These are phyloP conservation scores for Fusarium verticillioides DNA, from an alignment of 2,329 filamentous ascomycete genomes.

Conservation along the genomic window DNA sequence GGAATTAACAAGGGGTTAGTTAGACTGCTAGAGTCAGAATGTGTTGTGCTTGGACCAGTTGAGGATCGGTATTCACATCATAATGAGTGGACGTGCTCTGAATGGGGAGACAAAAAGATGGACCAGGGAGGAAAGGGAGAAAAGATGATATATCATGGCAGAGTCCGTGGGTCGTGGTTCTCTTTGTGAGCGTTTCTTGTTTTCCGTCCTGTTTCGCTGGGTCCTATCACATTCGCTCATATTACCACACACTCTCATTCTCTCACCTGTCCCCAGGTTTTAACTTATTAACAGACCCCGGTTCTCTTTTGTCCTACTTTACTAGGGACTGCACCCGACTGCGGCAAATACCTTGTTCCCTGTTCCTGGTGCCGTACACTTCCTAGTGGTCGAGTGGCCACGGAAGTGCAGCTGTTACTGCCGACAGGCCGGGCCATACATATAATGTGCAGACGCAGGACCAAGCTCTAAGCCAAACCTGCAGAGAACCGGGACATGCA, in stretches of 20 bases:
- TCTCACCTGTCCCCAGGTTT: neutral
- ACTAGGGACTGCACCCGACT: constrained; percentile 4
- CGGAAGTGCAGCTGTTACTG: constrained; percentile 9
- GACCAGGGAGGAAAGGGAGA: constrained; percentile 25
- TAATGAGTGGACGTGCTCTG: constrained; percentile 20
- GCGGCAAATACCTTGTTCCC: constrained; percentile 22
- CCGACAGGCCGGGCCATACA: constrained; percentile 24
- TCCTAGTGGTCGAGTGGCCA: constrained; percentile 23
- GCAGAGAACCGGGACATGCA: constrained; percentile 45
- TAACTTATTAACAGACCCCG: constrained; percentile 16
- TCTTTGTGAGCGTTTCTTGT: constrained; percentile 29
- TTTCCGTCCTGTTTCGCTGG: constrained; percentile 26
- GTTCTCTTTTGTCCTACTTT: constrained; percentile 19
- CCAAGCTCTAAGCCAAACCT: constrained; percentile 39
- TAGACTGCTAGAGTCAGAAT: neutral
- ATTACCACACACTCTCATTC: neutral
- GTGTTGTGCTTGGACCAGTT: constrained; percentile 33
- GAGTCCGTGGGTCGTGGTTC: constrained; percentile 29
- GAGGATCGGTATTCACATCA: constrained; percentile 27
- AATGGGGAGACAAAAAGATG: constrained; percentile 22
- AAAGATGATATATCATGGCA: constrained; percentile 39
- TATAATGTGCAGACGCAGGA: constrained; percentile 37
- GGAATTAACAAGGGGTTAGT: constrained; percentile 34
- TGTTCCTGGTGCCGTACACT: constrained; percentile 10
- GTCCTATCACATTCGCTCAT: constrained; percentile 9